phyloP scores from a whole-genome alignment of 257 asterid genomes.

The Striga asiatica region DNA sequence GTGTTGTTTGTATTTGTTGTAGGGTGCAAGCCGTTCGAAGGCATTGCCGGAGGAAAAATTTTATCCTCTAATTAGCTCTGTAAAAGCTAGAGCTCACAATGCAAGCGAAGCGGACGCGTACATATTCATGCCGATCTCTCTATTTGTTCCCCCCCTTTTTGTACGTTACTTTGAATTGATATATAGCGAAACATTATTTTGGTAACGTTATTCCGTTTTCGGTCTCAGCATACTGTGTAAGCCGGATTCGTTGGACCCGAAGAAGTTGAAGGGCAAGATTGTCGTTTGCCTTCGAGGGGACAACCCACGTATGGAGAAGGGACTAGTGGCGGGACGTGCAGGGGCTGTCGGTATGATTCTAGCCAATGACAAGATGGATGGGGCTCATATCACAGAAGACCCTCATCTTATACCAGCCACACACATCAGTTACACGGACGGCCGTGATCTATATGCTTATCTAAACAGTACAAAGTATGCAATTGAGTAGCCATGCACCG shows the following conservation, averaged over 20 bases:
- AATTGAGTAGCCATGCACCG: background rate
- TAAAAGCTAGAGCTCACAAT: conserved; percentile 21
- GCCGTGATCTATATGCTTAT: conserved; percentile 27
- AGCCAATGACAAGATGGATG: conserved; percentile 14
- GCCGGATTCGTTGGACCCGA: conserved; percentile 25
- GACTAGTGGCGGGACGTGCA: conserved; percentile 26
- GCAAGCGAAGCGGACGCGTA: conserved; percentile 32
- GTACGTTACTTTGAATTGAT: background rate
- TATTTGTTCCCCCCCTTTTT: background rate
- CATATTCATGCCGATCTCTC: too few relatives aligned
- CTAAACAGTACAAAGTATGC: conserved; percentile 20
- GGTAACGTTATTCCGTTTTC: too few relatives aligned
- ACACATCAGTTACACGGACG: conserved; percentile 36
- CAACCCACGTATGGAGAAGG: conserved; percentile 25
- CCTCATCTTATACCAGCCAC: conserved; percentile 45
- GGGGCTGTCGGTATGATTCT: conserved; percentile 71
- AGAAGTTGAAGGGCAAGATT: conserved; percentile 45
- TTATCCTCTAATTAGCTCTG: conserved; percentile 33
- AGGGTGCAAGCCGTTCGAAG: conserved; percentile 38
- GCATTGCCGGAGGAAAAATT: conserved; percentile 18
- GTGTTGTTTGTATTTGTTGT: too few relatives aligned
- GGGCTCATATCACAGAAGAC: conserved; percentile 23
- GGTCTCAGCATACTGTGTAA: conserved; percentile 36
- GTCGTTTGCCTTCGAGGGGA: conserved; percentile 46
- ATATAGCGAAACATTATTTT: too few relatives aligned